Evolutionary conservation across 2,329 filamentous ascomycete genomes (phyloP).

Genomic region (Apiospora rasikravindrae): DNA sequence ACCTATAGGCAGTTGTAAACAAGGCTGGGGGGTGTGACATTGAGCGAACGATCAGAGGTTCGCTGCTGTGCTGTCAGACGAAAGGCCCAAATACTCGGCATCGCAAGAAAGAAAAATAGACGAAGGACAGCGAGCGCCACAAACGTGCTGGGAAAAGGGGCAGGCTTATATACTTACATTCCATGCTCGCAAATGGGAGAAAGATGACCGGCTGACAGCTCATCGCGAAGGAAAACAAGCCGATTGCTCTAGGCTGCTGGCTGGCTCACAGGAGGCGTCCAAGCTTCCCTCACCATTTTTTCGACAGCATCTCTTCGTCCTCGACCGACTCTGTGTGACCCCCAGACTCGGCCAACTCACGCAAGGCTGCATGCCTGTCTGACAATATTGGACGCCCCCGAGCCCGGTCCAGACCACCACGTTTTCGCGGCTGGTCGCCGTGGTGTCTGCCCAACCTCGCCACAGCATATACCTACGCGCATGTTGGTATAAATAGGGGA

Average conservation of each 20-base stretch:
- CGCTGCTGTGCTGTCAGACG: neutral
- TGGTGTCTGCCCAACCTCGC: neutral
- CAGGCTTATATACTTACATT: neutral
- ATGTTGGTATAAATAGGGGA: neutral
- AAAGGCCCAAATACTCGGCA: neutral
- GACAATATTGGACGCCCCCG: neutral
- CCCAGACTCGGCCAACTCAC: neutral
- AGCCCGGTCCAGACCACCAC: neutral
- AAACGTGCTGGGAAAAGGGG: neutral
- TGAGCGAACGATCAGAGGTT: neutral
- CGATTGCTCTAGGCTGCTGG: neutral
- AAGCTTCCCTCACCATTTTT: neutral
- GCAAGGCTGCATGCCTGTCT: conserved; percentile 3
- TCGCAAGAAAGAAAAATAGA: neutral
- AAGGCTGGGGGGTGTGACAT: no score
- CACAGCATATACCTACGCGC: neutral
- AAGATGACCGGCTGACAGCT: neutral
- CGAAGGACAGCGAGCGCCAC: neutral
- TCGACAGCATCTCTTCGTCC: neutral
- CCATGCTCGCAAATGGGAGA: neutral
- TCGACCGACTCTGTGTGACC: neutral
- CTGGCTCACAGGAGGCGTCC: neutral
- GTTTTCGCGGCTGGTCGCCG: neutral
- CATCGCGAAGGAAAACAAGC: neutral
- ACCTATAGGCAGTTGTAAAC: neutral